These are phyloP conservation scores for Penicillium sp. DNA, from an alignment of 2,329 filamentous ascomycete species.

Conservation along the genomic window DNA sequence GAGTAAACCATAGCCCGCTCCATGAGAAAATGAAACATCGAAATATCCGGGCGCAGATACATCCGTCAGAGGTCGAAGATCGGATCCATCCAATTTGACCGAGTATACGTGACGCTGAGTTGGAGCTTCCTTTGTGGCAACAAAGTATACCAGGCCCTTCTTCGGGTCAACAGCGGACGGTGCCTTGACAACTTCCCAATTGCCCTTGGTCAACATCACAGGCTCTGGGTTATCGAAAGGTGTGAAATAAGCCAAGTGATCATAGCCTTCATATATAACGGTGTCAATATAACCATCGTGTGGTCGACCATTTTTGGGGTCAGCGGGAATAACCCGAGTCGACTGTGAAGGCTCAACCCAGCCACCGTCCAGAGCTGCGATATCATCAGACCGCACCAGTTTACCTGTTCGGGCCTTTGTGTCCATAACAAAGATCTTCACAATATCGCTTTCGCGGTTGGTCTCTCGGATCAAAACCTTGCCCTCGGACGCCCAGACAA, in stretches of 20 bases:
- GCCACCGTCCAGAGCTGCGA: constrained; percentile 83
- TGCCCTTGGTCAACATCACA: constrained; percentile 78
- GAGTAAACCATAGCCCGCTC: constrained; percentile 79
- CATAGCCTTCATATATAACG: constrained; percentile 78
- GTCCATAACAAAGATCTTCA: constrained; percentile 84
- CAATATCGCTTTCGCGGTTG: constrained; percentile 88
- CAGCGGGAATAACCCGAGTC: constrained; percentile 82
- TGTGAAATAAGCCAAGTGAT: constrained; percentile 91
- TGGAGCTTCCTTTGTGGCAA: constrained; percentile 80
- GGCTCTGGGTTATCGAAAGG: constrained; percentile 82
- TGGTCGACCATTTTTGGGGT: constrained; percentile 70
- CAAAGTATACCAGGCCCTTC: constrained; percentile 87
- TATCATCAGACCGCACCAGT: constrained; percentile 75
- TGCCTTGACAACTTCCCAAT: constrained; percentile 88
- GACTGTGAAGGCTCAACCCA: constrained; percentile 95
- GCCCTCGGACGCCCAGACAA: constrained; percentile 79
- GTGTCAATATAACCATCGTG: constrained; percentile 93
- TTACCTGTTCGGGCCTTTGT: constrained; percentile 70
- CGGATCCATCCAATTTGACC: constrained; percentile 77
- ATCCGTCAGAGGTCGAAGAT: constrained; percentile 72
- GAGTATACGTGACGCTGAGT: constrained; percentile 91
- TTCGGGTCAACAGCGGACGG: constrained; percentile 81
- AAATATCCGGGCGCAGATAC: constrained; percentile 74
- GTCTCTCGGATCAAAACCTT: constrained; percentile 88
- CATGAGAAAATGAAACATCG: constrained; percentile 76